A percentile compares a stretch with the other conserved stretches of the same genome.
phyloP scores from a whole-genome alignment of 768 basidiomycete species.

The Pulveroboletus sp. region DNA sequence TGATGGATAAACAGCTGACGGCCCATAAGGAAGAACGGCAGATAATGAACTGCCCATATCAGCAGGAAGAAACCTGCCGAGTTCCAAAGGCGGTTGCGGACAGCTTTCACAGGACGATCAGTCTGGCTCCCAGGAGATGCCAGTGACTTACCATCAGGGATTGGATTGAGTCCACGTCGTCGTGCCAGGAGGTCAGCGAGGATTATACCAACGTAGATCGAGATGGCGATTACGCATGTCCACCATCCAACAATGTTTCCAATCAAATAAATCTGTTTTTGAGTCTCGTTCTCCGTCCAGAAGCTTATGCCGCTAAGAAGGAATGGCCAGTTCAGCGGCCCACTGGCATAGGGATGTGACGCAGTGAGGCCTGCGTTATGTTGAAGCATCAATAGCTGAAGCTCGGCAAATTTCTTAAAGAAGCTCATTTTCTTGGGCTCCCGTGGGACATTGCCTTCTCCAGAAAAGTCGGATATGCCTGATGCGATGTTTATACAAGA shows the following conservation, averaged over 20 bases:
- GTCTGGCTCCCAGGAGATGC: neutral
- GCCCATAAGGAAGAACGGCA: slow-evolving; percentile 97
- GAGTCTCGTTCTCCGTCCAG: slow-evolving; percentile 86
- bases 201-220: slow-evolving; percentile 86
- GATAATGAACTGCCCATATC: slow-evolving; percentile 93
- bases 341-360: slow-evolving; percentile 95
- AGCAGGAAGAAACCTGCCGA: slow-evolving; percentile 94
- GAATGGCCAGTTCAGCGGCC: slow-evolving; percentile 99
- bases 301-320: slow-evolving; percentile 94
- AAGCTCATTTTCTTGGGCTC: slow-evolving; percentile 83
- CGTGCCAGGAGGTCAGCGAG: slow-evolving; percentile 88
- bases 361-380: slow-evolving; percentile 99
- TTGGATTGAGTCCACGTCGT: slow-evolving; percentile 78
- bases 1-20: slow-evolving; percentile 97
- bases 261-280: slow-evolving; percentile 94
- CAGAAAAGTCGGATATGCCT: slow-evolving; percentile 52
- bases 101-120: slow-evolving; percentile 48
- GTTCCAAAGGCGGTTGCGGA: slow-evolving; percentile 93
- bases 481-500: slow-evolving; percentile 37
- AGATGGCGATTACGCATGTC: slow-evolving; percentile 82
- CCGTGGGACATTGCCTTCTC: slow-evolving; percentile 49
- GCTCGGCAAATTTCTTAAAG: slow-evolving; percentile 90
- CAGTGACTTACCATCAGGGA: slow-evolving; percentile 74
- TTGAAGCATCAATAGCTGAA: slow-evolving; percentile 94
- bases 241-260: slow-evolving; percentile 96